Evolutionary conservation across 148 eudicot genomes (phyloP), one percentile per base, ranked within the genome.

Genomic region (Cornus florida): DNA sequence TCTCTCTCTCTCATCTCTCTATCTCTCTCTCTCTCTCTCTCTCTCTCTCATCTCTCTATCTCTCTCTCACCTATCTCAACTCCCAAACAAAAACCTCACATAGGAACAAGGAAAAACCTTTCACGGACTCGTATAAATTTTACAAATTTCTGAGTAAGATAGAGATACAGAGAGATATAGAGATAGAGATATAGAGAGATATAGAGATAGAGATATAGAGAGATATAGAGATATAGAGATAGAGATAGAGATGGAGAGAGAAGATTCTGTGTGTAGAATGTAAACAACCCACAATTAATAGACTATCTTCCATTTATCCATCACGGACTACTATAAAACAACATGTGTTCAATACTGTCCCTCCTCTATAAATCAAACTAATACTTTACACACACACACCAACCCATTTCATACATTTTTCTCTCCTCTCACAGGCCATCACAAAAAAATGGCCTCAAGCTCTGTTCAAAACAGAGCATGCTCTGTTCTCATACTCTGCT

Each of bases 301-400:
- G 70, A 67, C 38, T 67, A 38, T 28, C 31, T 60, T 66, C 14
- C 73, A 32, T 19, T 77, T 28, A 76, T 70, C 79, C 22, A 64
- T 89, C 90, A 87, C 89, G 92, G 89, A 82, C 74, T 70, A 68
- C 86, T 86, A 78, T 65, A 86, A 82, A 80, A 82, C 91, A 88
- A 84, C 84, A 50, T 77, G 74, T 70, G 68, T 69, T 69, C 13
- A 2, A 72, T 24, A 78, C 67, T 24, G 69, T 67, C 38, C 31
- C 48, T 71, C 78, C 80, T 83, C 79, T 84, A 82, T 82, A 81
- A 74, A 86, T 46, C 72, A 24, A 75, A 73, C 69, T 35, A 68
- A 43, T 73, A 68, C 23, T 50, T 32, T 65, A 70, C 67, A 69
- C 46, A 70, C 76, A 19, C 50, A 69, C 24, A 72, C 67, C 14